Evolutionary conservation across 2,329 filamentous ascomycete species (phyloP).

Genomic region (Neoascochyta sp.): DNA sequence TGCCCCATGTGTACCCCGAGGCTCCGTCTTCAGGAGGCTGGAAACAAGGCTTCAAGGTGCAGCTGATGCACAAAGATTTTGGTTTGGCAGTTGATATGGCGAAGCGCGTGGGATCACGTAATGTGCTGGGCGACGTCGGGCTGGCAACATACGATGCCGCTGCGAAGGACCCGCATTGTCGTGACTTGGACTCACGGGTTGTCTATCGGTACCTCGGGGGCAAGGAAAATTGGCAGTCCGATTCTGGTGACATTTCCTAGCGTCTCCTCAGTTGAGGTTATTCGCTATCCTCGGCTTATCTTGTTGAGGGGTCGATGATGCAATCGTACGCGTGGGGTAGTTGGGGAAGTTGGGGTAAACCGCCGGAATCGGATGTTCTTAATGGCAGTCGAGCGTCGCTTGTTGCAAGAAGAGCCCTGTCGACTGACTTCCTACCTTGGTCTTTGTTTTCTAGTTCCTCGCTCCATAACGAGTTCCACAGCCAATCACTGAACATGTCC

Average conservation of each 20-base stretch:
- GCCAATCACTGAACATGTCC: slow-evolving; percentile 32
- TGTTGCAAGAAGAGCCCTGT: too few species aligned
- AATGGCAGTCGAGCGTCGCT: too few species aligned
- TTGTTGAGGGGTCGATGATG: slow-evolving; percentile 4
- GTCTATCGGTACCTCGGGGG: slow-evolving; percentile 56
- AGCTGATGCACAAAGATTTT: slow-evolving; percentile 60
- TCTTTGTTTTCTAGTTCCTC: neutral
- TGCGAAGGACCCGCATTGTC: slow-evolving; percentile 50
- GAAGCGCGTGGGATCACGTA: slow-evolving; percentile 48
- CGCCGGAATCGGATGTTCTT: too few species aligned
- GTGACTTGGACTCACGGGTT: slow-evolving; percentile 55
- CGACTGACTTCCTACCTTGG: neutral
- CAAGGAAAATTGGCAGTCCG: slow-evolving; percentile 48
- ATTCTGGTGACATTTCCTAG: slow-evolving; percentile 10
- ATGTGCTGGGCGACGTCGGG: slow-evolving; percentile 50
- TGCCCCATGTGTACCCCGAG: slow-evolving; percentile 49
- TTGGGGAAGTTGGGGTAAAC: slow-evolving; percentile 26
- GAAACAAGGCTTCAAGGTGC: slow-evolving; percentile 55
- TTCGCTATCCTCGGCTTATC: too few species aligned
- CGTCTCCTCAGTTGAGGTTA: too few species aligned
- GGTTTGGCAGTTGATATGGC: slow-evolving; percentile 54
- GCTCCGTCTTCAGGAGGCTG: slow-evolving; percentile 50
- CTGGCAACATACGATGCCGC: slow-evolving; percentile 52
- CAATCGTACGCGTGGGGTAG: slow-evolving; percentile 6
- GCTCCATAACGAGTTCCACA: neutral